phyloP scores from a whole-genome alignment of 352 stramenopile species.

The Phytophthora pluvialis region DNA sequence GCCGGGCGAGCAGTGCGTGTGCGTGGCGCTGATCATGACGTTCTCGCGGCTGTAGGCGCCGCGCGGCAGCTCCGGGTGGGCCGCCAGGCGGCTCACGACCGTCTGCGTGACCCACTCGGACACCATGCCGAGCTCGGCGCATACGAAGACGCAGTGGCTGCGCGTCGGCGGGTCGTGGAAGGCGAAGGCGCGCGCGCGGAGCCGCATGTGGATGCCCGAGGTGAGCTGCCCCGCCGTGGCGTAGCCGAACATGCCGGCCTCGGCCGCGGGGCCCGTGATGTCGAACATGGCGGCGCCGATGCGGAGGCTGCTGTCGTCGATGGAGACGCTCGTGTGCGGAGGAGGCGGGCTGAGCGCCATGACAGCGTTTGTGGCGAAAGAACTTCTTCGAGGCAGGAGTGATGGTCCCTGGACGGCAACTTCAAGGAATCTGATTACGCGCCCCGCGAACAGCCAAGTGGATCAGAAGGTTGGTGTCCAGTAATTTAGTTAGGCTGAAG shows the following conservation, averaged over 20 bases:
- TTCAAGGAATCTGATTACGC: conserved; percentile 29
- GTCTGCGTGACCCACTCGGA: conserved; percentile 88
- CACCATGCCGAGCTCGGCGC: conserved; percentile 90
- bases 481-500: too few species aligned
- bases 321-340: conserved; percentile 24
- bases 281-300: conserved; percentile 87
- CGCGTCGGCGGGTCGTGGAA: conserved; percentile 52
- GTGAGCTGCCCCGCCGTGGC: conserved; percentile 79
- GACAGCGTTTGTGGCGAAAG: background rate
- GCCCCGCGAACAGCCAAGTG: background rate
- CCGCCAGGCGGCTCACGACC: conserved; percentile 68
- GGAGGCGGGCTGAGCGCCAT: background rate
- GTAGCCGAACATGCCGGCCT: conserved; percentile 91
- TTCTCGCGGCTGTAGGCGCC: conserved; percentile 75
- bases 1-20: conserved; percentile 92
- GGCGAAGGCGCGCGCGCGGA: conserved; percentile 83
- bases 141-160: conserved; percentile 81
- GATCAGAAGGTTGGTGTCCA: background rate
- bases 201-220: conserved; percentile 87
- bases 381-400: conserved; percentile 16
- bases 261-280: conserved; percentile 81
- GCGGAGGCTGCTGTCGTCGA: conserved; percentile 30
- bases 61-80: conserved; percentile 47
- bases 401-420: conserved; percentile 25
- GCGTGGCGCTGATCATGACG: conserved; percentile 90